Base-by-base conservation (phyloP, 371 early-diverging fungal species). In the Mucor mucedo region DNA sequence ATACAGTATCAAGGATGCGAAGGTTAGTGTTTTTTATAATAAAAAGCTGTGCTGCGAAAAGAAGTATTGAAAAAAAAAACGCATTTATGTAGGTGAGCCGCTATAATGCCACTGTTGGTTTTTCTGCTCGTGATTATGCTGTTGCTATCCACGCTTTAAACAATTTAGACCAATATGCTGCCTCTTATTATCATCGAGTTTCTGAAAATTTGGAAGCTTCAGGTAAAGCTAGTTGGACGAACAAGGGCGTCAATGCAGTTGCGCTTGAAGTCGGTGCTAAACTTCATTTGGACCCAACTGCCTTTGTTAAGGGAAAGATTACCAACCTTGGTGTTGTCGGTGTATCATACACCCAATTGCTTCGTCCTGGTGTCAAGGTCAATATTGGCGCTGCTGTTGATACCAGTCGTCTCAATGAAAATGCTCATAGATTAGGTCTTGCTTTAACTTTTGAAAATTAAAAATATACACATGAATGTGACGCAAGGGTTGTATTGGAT, bases 261-360 rank as follows among this genome's bases (percentile, higher is more conserved):
- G 84, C 88, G 68, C 87, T 96, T 58, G 99, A 98, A 82, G 90
- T 97, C 61, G 99, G 96, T 75, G 88, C 96, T 80, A 97, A 96
- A 87, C 90, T 93, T 78, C 76, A 81, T 70, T 81, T 98, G 58
- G 98, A 97, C 83, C 77, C 77, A 66, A 87, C 88, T 70, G 87
- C 96, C 53, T 94, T 91, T 68, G 84, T 96, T 70, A 98, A 97
- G 91, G 93, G 95, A 72, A 98, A 97, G 91, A 87, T 98, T 71
- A 88, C 95, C 88, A 96, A 95, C 82, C 71, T 84, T 58, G 99
- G 98, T 77, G 89, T 88, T 38, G 83, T 98, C 59, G 97, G 97
- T 65, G 87, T 96, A 58, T 92, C 77, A 16, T 57, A 45, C 30
- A 57, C 58, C 47, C 98, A 97, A 81, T 67, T 84, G 41, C 86